Evolutionary conservation across 495 filamentous ascomycete genomes (phyloP).

Genomic region (Aspergillus homomorphus): DNA sequence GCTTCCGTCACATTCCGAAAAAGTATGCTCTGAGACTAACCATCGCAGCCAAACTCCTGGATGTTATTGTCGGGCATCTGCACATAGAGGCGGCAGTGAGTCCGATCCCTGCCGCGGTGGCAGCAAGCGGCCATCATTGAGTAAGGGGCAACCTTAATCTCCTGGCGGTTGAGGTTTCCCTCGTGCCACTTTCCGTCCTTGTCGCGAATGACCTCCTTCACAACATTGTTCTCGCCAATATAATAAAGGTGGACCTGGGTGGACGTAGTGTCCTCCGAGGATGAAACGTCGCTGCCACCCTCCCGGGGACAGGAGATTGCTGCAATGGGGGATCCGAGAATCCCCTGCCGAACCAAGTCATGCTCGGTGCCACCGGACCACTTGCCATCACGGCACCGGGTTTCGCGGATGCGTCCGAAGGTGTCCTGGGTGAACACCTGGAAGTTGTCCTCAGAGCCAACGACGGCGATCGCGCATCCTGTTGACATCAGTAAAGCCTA

Average conservation of each 20-base stretch:
- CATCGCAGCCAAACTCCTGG: slow-evolving; percentile 5
- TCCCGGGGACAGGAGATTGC: not conserved
- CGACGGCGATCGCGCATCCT: slow-evolving; percentile 7
- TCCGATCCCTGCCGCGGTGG: not conserved
- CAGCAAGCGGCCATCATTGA: not conserved
- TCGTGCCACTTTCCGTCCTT: not conserved
- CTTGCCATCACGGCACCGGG: not conserved
- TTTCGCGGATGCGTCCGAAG: not conserved
- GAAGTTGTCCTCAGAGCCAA: slow-evolving; percentile 1
- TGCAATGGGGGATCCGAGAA: slow-evolving; percentile 5
- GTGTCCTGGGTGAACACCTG: slow-evolving; percentile 7
- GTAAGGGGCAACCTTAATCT: not conserved
- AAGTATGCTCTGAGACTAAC: not conserved
- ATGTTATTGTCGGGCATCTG: slow-evolving; percentile 3
- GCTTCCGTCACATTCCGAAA: too few species aligned
- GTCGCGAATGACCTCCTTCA: not conserved
- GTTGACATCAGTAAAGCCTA: not conserved
- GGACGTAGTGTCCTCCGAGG: not conserved
- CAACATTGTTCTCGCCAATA: not conserved
- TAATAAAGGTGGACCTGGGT: not conserved
- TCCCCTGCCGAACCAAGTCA: not conserved
- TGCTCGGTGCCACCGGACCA: slow-evolving; percentile 4
- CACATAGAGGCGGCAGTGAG: not conserved
- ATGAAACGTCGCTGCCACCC: not conserved
- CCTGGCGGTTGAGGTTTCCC: not conserved